Evolutionary conservation across 2,329 filamentous ascomycete species (phyloP).

Genomic region (Diaporthe australafricana): DNA sequence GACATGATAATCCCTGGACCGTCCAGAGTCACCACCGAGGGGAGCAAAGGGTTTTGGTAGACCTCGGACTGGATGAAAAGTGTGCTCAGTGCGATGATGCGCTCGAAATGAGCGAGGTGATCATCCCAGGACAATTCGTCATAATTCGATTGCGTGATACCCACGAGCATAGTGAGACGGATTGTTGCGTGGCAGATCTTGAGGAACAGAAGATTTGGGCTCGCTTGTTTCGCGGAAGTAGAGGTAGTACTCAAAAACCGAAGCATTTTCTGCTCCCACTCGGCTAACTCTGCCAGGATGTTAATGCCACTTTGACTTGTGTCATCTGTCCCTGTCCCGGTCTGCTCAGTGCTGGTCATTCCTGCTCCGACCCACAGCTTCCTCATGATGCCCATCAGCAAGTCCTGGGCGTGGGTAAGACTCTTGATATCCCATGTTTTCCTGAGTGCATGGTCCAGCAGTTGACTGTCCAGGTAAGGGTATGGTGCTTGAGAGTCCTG

Average conservation of each 20-base stretch:
- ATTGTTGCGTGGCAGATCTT: slow-evolving; percentile 46
- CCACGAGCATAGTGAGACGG: slow-evolving; percentile 38
- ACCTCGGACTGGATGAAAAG: slow-evolving; percentile 26
- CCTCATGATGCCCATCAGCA: slow-evolving; percentile 38
- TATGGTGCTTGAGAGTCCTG: slow-evolving; percentile 48
- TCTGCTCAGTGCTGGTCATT: not conserved
- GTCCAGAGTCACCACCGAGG: slow-evolving; percentile 43
- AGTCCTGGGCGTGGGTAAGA: slow-evolving; percentile 35
- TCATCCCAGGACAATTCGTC: slow-evolving; percentile 46
- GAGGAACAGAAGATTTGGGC: slow-evolving; percentile 32
- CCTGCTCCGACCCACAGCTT: slow-evolving; percentile 30
- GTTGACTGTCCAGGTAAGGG: slow-evolving; percentile 38
- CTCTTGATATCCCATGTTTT: slow-evolving; percentile 12
- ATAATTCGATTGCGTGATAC: slow-evolving; percentile 38
- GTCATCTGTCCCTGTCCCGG: not conserved
- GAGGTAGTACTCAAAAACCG: not conserved
- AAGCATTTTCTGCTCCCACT: slow-evolving; percentile 23
- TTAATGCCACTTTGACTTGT: not conserved
- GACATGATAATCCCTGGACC: slow-evolving; percentile 49
- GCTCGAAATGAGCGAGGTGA: slow-evolving; percentile 45
- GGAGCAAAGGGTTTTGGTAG: slow-evolving; percentile 22
- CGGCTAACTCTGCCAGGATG: not conserved
- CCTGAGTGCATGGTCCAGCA: not conserved
- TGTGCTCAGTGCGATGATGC: slow-evolving; percentile 40
- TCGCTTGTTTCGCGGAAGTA: not conserved